Evolutionary conservation across 2,329 filamentous ascomycete genomes (phyloP).

Genomic region (Alternaria brassicae): DNA sequence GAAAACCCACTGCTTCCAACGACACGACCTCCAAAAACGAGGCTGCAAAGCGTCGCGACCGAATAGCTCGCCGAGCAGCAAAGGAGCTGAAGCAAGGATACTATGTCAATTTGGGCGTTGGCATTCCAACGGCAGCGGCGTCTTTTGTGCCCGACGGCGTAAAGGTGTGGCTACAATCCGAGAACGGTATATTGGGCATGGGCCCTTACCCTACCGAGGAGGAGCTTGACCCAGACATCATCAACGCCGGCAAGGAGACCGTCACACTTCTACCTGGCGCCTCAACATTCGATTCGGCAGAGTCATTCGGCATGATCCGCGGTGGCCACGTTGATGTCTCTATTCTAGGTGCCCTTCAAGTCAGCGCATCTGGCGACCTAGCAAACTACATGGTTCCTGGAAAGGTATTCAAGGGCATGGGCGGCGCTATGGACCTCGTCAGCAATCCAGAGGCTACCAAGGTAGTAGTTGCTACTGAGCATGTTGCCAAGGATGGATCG

Average conservation of each 20-base stretch:
- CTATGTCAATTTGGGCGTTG: constrained; percentile 91
- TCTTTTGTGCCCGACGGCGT: constrained; percentile 67
- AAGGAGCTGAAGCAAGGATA: constrained; percentile 96
- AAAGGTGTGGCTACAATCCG: constrained; percentile 69
- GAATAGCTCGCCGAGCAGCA: constrained; percentile 81
- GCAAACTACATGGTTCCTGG: constrained; percentile 94
- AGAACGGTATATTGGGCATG: constrained; percentile 57
- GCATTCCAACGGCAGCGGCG: constrained; percentile 90
- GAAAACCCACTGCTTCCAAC: constrained; percentile 29
- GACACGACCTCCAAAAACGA: constrained; percentile 21
- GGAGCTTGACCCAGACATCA: constrained; percentile 81
- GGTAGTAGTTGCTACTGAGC: constrained; percentile 92
- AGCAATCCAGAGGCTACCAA: constrained; percentile 82
- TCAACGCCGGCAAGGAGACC: constrained; percentile 94
- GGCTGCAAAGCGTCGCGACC: constrained; percentile 62
- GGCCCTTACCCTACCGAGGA: constrained; percentile 63
- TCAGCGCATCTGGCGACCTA: constrained; percentile 77
- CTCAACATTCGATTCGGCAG: constrained; percentile 81
- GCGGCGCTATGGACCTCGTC: constrained; percentile 90
- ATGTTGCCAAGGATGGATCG: constrained; percentile 90
- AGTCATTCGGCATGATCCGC: constrained; percentile 93
- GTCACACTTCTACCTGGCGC: constrained; percentile 84
- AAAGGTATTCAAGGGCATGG: constrained; percentile 86
- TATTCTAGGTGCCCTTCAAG: constrained; percentile 90
- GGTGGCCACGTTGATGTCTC: constrained; percentile 85